Conservation (phyloP, 108 stramenopile species). For the Fistulifera solaris region DNA sequence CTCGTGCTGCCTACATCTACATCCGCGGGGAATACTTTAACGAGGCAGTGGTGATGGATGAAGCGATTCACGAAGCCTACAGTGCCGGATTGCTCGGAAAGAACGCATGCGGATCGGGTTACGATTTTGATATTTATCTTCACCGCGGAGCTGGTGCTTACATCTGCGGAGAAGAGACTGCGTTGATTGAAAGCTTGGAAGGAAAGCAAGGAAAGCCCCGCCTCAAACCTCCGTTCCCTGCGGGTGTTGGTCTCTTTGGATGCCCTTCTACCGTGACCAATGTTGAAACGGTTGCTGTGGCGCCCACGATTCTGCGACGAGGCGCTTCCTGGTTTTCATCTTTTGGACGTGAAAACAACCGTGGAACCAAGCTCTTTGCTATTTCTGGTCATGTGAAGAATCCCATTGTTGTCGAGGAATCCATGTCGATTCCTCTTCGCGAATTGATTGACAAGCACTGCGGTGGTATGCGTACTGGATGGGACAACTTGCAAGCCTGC, state of each 20-base stretch:
- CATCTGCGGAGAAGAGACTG: slow-evolving; percentile 99
- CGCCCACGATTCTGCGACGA: slow-evolving; percentile 96
- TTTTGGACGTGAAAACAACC: slow-evolving; percentile 95
- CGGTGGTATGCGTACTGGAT: slow-evolving; percentile 98
- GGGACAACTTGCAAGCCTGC: slow-evolving; percentile 97
- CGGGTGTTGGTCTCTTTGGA: slow-evolving; percentile 96
- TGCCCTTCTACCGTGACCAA: slow-evolving; percentile 99
- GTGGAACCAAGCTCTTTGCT: slow-evolving; percentile 97
- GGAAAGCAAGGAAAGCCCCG: slow-evolving; percentile 95
- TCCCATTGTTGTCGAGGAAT: slow-evolving; percentile 98
- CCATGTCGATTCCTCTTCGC: slow-evolving; percentile 97
- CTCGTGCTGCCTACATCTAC: slow-evolving; percentile 99
- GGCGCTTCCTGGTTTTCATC: slow-evolving; percentile 96
- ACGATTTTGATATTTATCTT: slow-evolving; percentile 99
- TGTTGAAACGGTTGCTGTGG: slow-evolving; percentile 98
- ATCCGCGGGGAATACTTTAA: slow-evolving; percentile 99
- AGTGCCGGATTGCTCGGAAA: slow-evolving; percentile 91
- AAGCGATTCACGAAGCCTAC: slow-evolving; percentile 99
- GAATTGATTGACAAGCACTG: slow-evolving; percentile 99
- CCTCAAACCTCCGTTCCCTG: slow-evolving; percentile 99
- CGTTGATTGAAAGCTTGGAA: slow-evolving; percentile 96
- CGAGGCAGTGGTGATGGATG: slow-evolving; percentile 97
- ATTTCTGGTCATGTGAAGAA: slow-evolving; percentile 99
- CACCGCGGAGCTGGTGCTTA: slow-evolving; percentile 99
- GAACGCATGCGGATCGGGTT: slow-evolving; percentile 96